Conservation (phyloP, 257 asterid genomes). For the Eustoma russellianum region DNA sequence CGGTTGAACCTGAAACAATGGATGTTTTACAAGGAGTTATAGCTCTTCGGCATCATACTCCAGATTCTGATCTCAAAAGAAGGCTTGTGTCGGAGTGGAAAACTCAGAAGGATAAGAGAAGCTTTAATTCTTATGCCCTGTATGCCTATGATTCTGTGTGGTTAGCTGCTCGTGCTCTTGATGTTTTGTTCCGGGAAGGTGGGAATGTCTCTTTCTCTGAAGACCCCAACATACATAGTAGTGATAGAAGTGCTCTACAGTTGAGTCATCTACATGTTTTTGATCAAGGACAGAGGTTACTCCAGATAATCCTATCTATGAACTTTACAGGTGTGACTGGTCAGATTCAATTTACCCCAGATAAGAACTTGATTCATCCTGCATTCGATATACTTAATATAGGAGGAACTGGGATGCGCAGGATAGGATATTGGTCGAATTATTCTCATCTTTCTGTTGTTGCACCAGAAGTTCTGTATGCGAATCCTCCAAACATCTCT, state of each 20-base stretch:
- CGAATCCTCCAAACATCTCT: conserved; percentile 36
- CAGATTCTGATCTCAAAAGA: conserved; percentile 39
- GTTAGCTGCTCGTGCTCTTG: conserved; percentile 61
- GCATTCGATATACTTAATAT: conserved; percentile 55
- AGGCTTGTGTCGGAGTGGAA: conserved; percentile 35
- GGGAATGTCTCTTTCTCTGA: conserved; percentile 45
- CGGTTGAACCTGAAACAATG: conserved; percentile 16
- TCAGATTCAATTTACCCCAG: conserved; percentile 39
- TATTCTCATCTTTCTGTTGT: conserved; percentile 47
- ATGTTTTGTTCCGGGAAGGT: conserved; percentile 32
- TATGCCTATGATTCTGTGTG: conserved; percentile 70
- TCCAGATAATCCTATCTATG: conserved; percentile 30
- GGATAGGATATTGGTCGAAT: conserved; percentile 71
- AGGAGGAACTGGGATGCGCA: conserved; percentile 40
- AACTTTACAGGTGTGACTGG: conserved; percentile 59
- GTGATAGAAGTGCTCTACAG: conserved; percentile 19
- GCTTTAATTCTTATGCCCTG: conserved; percentile 51
- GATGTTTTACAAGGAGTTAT: conserved; percentile 57
- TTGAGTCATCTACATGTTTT: conserved; percentile 45
- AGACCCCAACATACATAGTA: conserved; percentile 25
- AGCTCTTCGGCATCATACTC: conserved; percentile 52
- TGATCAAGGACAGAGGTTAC: conserved; percentile 44
- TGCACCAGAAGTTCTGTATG: conserved; percentile 40
- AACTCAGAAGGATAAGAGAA: conserved; percentile 20
- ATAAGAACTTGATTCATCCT: conserved; percentile 45